phyloP scores from a whole-genome alignment of 1,139 yeast genomes.

The Meyerozyma sp. region DNA sequence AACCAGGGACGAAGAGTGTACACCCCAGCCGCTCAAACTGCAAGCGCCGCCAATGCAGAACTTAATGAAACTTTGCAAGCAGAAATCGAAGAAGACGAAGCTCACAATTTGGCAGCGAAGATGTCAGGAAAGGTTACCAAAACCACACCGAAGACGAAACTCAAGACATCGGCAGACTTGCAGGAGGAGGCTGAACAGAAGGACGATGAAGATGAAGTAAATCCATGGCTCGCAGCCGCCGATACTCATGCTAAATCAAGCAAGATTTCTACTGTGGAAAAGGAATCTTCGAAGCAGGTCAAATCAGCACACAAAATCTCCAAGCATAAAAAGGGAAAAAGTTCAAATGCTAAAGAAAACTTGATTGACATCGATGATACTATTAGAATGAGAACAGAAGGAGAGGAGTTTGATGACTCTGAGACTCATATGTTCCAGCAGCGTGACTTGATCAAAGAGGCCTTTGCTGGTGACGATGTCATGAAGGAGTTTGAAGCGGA shows the following conservation, averaged over 20 bases:
- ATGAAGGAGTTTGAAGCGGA: slow-evolving; percentile 73
- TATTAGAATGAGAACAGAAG: slow-evolving; percentile 32
- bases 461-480: slow-evolving; percentile 97
- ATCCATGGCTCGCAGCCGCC: slow-evolving; percentile 66
- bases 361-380: slow-evolving; percentile 48
- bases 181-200: slow-evolving; percentile 3
- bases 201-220: slow-evolving; percentile 30
- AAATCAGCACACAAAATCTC: slow-evolving; percentile 49
- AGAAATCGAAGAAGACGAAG: slow-evolving; percentile 54
- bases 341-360: slow-evolving; percentile 24
- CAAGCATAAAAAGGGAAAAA: slow-evolving; percentile 42
- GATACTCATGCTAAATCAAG: slow-evolving; percentile 40
- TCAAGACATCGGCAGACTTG: too few species aligned
- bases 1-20: slow-evolving; percentile 82
- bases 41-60: slow-evolving; percentile 38
- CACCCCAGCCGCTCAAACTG: slow-evolving; percentile 59
- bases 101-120: slow-evolving; percentile 39
- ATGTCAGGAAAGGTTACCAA: slow-evolving; percentile 19
- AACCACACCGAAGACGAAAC: slow-evolving; percentile 11
- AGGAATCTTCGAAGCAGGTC: slow-evolving; percentile 51
- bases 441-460: slow-evolving; percentile 77
- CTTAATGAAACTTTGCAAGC: slow-evolving; percentile 35
- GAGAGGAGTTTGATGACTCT: slow-evolving; percentile 27
- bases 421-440: slow-evolving; percentile 57
- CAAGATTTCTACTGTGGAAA: slow-evolving; percentile 52